These are phyloP conservation scores for Cladophialophora immunda DNA, from an alignment of 2,329 filamentous ascomycete species.

Conservation along the genomic window DNA sequence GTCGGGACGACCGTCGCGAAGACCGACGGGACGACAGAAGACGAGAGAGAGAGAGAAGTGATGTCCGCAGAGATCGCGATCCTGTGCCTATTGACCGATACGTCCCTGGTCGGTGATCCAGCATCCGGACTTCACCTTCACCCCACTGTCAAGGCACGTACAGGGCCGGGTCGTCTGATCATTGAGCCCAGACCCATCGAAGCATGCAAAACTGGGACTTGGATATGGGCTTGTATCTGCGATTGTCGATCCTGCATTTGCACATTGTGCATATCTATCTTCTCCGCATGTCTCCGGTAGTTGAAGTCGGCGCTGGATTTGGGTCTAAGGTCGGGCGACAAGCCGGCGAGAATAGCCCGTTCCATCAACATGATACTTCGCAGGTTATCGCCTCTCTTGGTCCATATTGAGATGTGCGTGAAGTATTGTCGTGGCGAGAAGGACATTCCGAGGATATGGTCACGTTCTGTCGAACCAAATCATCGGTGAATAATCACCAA, in stretches of 20 bases:
- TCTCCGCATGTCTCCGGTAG: slow-evolving; percentile 91
- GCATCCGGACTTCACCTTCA: slow-evolving; percentile 4
- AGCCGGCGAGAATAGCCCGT: slow-evolving; percentile 74
- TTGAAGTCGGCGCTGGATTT: slow-evolving; percentile 65
- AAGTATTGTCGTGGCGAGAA: slow-evolving; percentile 89
- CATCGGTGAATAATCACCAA: neutral
- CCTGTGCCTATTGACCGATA: slow-evolving; percentile 40
- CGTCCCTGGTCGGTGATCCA: slow-evolving; percentile 34
- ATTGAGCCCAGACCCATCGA: neutral
- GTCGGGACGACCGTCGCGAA: slow-evolving; percentile 25
- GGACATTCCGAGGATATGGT: slow-evolving; percentile 86
- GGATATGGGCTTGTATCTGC: neutral
- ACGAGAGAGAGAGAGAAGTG: slow-evolving; percentile 30
- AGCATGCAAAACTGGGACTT: neutral
- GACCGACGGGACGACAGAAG: slow-evolving; percentile 33
- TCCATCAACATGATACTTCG: slow-evolving; percentile 79
- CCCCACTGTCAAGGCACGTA: slow-evolving; percentile 22
- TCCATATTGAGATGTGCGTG: slow-evolving; percentile 90
- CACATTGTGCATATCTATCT: slow-evolving; percentile 70
- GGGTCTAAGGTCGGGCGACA: slow-evolving; percentile 76
- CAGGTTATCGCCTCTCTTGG: slow-evolving; percentile 83
- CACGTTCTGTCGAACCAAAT: slow-evolving; percentile 67
- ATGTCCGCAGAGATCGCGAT: slow-evolving; percentile 34
- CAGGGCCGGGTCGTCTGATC: slow-evolving; percentile 15
- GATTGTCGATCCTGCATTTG: slow-evolving; percentile 6